A percentile compares a stretch with the other conserved stretches of the same genome.
phyloP scores from a whole-genome alignment of 768 basidiomycete species.

The Pholiota conissans region DNA sequence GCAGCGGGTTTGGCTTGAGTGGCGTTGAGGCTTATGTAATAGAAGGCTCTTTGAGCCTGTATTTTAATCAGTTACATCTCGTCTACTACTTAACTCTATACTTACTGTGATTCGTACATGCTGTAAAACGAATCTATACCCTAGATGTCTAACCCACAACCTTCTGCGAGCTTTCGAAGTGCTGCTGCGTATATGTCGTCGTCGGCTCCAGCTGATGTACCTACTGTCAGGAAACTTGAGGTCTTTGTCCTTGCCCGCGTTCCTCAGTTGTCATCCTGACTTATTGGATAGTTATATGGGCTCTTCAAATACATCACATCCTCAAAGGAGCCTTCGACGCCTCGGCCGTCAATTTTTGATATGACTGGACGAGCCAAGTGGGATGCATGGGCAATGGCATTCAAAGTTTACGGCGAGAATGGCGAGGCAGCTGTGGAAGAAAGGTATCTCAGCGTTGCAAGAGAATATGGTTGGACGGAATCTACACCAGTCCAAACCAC shows the following conservation, averaged over 20 bases:
- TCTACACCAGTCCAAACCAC: constrained; percentile 9
- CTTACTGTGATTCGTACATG: neutral
- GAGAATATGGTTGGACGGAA: constrained; percentile 66
- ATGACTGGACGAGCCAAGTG: constrained; percentile 81
- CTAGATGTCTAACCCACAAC: constrained; percentile 14
- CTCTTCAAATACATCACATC: constrained; percentile 78
- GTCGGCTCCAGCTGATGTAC: constrained; percentile 51
- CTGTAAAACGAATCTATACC: neutral
- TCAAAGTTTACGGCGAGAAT: constrained; percentile 41
- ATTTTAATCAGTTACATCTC: constrained; percentile 7
- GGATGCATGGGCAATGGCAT: constrained; percentile 73
- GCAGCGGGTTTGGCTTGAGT: constrained; percentile 64
- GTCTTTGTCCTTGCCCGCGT: constrained; percentile 40
- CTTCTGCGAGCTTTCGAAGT: constrained; percentile 45
- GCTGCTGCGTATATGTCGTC: constrained; percentile 68
- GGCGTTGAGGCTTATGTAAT: constrained; percentile 20
- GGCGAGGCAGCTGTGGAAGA: constrained; percentile 50
- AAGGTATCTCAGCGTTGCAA: constrained; percentile 71
- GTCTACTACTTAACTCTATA: neutral
- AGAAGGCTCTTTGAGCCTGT: constrained; percentile 1
- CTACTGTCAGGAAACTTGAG: constrained; percentile 73
- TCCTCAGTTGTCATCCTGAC: constrained; percentile 28
- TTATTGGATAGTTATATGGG: constrained; percentile 69
- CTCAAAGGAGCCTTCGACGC: constrained; percentile 47
- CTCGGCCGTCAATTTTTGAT: constrained; percentile 77